phyloP scores from a whole-genome alignment of 495 filamentous ascomycete species.

The Astrothelium macrocarpum region DNA sequence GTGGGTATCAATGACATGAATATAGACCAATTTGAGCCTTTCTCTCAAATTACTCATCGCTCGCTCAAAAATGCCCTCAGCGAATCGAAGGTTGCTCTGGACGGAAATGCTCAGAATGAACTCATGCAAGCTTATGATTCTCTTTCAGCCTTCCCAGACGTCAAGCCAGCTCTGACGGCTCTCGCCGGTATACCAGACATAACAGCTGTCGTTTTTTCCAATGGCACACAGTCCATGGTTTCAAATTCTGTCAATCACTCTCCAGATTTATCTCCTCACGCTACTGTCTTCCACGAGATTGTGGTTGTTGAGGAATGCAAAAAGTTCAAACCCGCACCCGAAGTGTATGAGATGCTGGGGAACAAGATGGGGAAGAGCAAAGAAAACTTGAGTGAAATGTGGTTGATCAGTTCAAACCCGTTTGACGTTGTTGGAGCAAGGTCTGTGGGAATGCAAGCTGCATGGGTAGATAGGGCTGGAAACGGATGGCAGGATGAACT shows the following conservation, averaged over 20 bases:
- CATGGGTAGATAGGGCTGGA: conserved; percentile 58
- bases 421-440: conserved; percentile 64
- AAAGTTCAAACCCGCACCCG: conserved; percentile 61
- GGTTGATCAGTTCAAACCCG: conserved; percentile 68
- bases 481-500: conserved; percentile 45
- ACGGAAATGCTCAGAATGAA: conserved; percentile 31
- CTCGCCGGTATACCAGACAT: conserved; percentile 35
- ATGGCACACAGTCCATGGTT: conserved; percentile 59
- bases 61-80: conserved; percentile 55
- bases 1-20: background rate
- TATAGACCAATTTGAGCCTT: conserved; percentile 52
- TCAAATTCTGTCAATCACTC: conserved; percentile 48
- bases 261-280: conserved; percentile 43
- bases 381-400: conserved; percentile 46
- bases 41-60: conserved; percentile 53
- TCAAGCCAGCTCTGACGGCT: conserved; percentile 41
- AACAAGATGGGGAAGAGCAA: conserved; percentile 37
- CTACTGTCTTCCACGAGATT: conserved; percentile 42
- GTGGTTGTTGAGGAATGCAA: conserved; percentile 52
- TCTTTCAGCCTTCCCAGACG: conserved; percentile 62
- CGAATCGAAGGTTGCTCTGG: conserved; percentile 42
- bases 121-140: conserved; percentile 61
- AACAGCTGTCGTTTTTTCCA: conserved; percentile 62
- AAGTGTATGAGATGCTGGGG: conserved; percentile 52
- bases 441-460: conserved; percentile 47